Evolutionary conservation across 2,329 filamentous ascomycete species (phyloP), one percentile per base, ranked within the genome.

Genomic region (Pseudogymnoascus sp.): DNA sequence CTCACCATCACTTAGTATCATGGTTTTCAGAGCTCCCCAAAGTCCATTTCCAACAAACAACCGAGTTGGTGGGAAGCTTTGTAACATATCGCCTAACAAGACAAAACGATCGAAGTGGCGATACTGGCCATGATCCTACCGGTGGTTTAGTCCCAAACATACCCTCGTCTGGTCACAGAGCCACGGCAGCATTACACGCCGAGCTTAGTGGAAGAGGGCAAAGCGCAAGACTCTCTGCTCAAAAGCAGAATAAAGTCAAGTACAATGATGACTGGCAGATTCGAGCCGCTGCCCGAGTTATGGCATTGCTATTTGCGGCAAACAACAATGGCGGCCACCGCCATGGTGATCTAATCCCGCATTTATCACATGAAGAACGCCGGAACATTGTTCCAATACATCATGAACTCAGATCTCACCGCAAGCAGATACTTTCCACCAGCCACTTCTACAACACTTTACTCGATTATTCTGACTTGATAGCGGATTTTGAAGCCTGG

Each of bases 221-320:
- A 36, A 68, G 77, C 2, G 75, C 77, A 9, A 85, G 82, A 69
- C 83, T 81, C 68, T 38, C 35, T 22, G 72, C 77, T 18, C 82
- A 82, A 60, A 80, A 82, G 33, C 77, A 79, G 30, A 74, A 79
- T 6, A 83, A 82, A 66, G 79, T 85, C 1, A 75, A 84, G 0
- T 95, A 94, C 71, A 80, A 81, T 18, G 89, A 93, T 62, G 92
- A 96, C 70, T 97, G 92, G 92, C 91, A 96, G 72, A 84, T 96
- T 61, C 88, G 85, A 71, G 89, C 89, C 9, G 88, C 88, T 6
- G 87, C 90, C 2, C 86, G 87, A 66, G 84, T 95, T 2, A 87
- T 96, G 79, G 85, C 89, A 8, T 73, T 96, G 20, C 73, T 96
- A 1, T 95, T 96, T 69, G 82, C 87, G 1, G 91, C 91, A 25